Conservation (phyloP, 2,329 filamentous ascomycete genomes). For the Dactylellina cionopaga region DNA sequence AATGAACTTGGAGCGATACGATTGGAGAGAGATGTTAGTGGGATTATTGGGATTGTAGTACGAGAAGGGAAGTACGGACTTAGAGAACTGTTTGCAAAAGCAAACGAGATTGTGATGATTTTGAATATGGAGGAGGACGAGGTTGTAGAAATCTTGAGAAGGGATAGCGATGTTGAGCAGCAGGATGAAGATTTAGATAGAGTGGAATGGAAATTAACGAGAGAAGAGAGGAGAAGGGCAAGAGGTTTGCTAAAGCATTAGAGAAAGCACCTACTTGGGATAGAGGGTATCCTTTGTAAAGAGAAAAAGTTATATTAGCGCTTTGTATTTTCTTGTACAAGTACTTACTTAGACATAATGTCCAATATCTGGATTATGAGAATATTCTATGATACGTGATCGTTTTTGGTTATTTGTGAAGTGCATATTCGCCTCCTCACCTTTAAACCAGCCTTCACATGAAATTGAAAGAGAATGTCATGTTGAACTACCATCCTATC, state of each 20-base stretch:
- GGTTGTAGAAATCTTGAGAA: slow-evolving; percentile 77
- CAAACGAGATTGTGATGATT: slow-evolving; percentile 82
- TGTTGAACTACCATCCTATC: too few relatives aligned
- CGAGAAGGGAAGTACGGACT: slow-evolving; percentile 78
- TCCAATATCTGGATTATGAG: too few relatives aligned
- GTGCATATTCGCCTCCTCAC: too few relatives aligned
- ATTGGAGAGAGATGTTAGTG: slow-evolving; percentile 84
- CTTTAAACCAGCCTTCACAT: too few relatives aligned
- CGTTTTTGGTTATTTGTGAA: too few relatives aligned
- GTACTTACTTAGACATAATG: slow-evolving; percentile 1
- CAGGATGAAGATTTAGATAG: slow-evolving; percentile 69
- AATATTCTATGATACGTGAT: too few relatives aligned
- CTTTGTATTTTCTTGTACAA: neutral
- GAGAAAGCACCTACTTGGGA: neutral
- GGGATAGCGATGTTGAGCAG: slow-evolving; percentile 59
- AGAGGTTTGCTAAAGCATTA: slow-evolving; percentile 71
- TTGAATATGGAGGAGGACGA: slow-evolving; percentile 96
- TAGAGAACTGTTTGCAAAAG: slow-evolving; percentile 78
- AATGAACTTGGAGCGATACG: slow-evolving; percentile 83
- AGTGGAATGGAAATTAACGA: slow-evolving; percentile 76
- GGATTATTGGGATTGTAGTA: slow-evolving; percentile 75
- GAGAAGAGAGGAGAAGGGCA: slow-evolving; percentile 78
- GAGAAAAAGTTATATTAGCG: slow-evolving; percentile 18
- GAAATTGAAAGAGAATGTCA: too few relatives aligned
- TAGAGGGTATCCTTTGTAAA: neutral